These are phyloP conservation scores for Acanthamoeba royreba DNA, from an alignment of 208 protist species.

Conservation along the genomic window DNA sequence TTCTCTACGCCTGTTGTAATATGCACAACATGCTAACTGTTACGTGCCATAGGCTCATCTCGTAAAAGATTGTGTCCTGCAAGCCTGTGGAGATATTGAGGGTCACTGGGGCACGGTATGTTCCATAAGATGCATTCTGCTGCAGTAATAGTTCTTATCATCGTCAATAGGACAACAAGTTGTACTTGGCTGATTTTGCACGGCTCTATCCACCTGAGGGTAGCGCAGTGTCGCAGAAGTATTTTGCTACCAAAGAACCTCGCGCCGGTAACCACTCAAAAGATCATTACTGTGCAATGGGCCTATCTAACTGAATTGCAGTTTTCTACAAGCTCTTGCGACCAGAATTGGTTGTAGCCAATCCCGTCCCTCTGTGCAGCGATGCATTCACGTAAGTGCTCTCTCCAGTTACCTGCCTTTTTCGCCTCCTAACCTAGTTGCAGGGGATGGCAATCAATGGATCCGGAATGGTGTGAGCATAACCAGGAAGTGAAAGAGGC, in stretches of 20 bases:
- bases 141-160: too few relatives aligned
- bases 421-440: background rate
- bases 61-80: background rate
- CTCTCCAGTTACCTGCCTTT: background rate
- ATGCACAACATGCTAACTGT: background rate
- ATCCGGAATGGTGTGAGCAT: background rate
- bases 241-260: background rate
- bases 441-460: conserved; percentile 21
- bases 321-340: conserved; percentile 39
- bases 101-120: background rate
- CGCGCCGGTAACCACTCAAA: background rate
- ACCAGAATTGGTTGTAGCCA: background rate
- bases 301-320: background rate
- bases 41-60: background rate
- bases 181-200: conserved; percentile 7
- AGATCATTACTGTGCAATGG: background rate
- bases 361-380: background rate
- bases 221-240: background rate
- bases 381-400: background rate
- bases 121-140: background rate
- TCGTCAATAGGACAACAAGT: conserved; percentile 18
- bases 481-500: background rate
- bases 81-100: conserved; percentile 17
- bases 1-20: background rate
- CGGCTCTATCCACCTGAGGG: background rate